phyloP scores from a whole-genome alignment of 73 alveolate species.

The Urostyla sp. region DNA sequence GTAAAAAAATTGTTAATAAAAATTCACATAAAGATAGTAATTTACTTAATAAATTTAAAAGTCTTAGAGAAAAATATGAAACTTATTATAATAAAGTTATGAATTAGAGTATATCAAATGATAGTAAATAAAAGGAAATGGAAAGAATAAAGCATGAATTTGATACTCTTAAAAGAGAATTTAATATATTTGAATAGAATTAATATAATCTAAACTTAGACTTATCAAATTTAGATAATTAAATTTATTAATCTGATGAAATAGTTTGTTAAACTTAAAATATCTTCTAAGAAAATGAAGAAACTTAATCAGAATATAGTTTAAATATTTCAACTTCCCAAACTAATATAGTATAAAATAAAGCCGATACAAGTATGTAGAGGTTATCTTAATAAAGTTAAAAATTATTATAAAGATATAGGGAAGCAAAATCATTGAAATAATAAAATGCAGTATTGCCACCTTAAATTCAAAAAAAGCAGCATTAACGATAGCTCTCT shows the following conservation, averaged over 20 bases:
- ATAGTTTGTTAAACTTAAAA: neutral
- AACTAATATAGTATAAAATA: neutral
- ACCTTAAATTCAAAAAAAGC: neutral
- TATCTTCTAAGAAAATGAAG: neutral
- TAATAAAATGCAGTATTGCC: neutral
- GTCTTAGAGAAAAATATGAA: conserved; percentile 19
- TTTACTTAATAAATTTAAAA: neutral
- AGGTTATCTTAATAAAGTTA: conserved; percentile 34
- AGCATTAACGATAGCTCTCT: neutral
- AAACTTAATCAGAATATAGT: conserved; percentile 16
- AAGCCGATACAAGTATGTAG: neutral
- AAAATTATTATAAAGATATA: conserved; percentile 24
- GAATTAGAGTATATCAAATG: no score
- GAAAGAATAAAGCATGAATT: no score
- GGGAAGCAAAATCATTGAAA: conserved; percentile 34
- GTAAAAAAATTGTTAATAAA: neutral
- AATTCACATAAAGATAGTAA: neutral
- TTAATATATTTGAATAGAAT: neutral
- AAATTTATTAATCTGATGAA: neutral
- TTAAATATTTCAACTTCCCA: conserved; percentile 34
- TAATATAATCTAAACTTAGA: neutral
- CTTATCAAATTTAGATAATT: neutral
- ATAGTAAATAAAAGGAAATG: no score
- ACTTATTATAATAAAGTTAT: no score
- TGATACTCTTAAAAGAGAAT: conserved; percentile 13